Percentiles rank a stretch among this genome's conserved stretches.
Conservation (phyloP, 495 filamentous ascomycete genomes). For the Xylaria palmicola region DNA sequence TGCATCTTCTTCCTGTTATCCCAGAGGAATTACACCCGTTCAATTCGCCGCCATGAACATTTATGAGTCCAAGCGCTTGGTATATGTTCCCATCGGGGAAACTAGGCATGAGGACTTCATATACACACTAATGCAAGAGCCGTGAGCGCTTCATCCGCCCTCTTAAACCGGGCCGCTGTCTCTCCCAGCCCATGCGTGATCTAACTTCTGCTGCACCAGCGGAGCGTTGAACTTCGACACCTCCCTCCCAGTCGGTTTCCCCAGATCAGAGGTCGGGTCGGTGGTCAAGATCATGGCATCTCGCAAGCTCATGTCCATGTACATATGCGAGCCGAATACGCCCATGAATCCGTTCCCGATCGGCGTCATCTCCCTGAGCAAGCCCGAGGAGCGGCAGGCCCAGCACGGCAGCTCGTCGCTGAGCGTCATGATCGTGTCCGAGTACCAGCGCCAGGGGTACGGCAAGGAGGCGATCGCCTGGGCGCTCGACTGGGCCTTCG, state of each 20-base stretch:
- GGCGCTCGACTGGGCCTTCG: constrained; percentile 47
- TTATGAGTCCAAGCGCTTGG: background rate
- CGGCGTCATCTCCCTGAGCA: background rate
- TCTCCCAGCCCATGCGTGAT: too few relatives aligned
- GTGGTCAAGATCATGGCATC: background rate
- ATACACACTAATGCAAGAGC: background rate
- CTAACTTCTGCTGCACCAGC: background rate
- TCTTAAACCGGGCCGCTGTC: too few relatives aligned
- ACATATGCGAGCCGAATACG: background rate
- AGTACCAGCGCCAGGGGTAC: constrained; percentile 43
- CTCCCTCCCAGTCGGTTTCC: background rate
- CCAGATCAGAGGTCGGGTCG: background rate
- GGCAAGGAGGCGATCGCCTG: constrained; percentile 49
- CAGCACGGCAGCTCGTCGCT: background rate
- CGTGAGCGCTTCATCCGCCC: background rate
- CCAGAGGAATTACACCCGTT: background rate
- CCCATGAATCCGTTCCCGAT: background rate
- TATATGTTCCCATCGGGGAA: background rate
- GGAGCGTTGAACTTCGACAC: background rate
- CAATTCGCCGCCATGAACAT: background rate
- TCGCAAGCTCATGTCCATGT: constrained; percentile 3
- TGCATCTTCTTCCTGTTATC: background rate
- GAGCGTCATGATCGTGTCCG: constrained; percentile 19
- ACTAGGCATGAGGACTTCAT: background rate
- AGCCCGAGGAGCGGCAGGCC: background rate